Conservation (phyloP, 306 rosid genomes). For the Inga laurina region DNA sequence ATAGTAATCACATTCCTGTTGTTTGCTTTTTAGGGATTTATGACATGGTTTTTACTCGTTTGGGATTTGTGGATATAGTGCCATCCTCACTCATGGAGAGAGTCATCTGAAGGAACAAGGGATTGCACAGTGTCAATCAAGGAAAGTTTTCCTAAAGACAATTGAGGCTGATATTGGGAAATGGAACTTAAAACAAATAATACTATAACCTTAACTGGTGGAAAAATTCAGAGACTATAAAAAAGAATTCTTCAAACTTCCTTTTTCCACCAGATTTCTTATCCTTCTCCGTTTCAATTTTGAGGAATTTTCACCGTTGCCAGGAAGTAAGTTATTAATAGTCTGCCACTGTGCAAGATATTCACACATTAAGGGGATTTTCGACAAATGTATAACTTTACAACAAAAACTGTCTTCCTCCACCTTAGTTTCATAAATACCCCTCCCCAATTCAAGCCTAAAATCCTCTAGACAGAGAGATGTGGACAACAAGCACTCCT, state of each 20-base stretch:
- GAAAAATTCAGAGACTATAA: background rate
- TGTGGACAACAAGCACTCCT: background rate
- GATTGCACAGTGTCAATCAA: background rate
- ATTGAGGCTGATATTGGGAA: background rate
- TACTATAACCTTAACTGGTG: background rate
- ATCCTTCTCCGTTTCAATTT: slow-evolving; percentile 1
- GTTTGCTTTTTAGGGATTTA: background rate
- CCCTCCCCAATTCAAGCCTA: background rate
- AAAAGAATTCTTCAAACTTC: background rate
- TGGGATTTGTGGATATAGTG: background rate
- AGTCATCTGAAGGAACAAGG: background rate
- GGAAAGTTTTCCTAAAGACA: background rate
- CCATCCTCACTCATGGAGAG: background rate
- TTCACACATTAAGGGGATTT: background rate
- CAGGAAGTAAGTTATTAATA: background rate
- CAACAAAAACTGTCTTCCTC: background rate
- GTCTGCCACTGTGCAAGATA: background rate
- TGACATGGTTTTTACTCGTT: background rate
- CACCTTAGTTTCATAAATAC: background rate
- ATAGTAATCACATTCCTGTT: background rate
- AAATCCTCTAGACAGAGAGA: background rate
- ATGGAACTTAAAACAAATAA: background rate
- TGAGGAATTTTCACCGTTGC: background rate
- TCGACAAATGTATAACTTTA: background rate
- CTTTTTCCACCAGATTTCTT: background rate